Conservation (phyloP, 106 monocot genomes). For the Cymbidium sinense region DNA sequence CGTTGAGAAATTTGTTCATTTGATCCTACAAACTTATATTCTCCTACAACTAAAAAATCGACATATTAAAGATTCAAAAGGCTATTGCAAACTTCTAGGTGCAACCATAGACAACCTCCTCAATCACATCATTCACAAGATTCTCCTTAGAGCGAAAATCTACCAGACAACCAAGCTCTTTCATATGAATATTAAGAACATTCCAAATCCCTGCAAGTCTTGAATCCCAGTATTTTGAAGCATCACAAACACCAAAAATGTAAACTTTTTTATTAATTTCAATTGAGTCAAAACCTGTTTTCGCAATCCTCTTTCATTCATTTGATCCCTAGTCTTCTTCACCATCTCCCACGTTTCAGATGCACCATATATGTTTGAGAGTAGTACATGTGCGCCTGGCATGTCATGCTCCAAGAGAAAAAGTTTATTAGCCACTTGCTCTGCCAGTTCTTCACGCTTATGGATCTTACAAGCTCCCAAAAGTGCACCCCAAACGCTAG, state of each 20-base stretch:
- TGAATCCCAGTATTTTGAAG: neutral
- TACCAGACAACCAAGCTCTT: constrained; percentile 9
- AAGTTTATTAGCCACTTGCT: constrained; percentile 25
- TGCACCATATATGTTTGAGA: constrained; percentile 35
- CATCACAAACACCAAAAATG: constrained; percentile 8
- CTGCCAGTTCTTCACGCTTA: constrained; percentile 13
- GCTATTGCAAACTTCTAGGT: too few species aligned
- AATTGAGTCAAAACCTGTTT: constrained; percentile 29
- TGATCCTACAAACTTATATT: too few species aligned
- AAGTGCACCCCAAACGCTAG: constrained; percentile 31
- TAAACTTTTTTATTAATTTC: constrained; percentile 27
- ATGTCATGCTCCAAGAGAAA: constrained; percentile 23
- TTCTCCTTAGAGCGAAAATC: too few species aligned
- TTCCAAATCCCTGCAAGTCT: constrained; percentile 9
- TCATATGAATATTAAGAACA: constrained; percentile 14
- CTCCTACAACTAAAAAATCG: too few species aligned
- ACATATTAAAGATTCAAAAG: too few species aligned
- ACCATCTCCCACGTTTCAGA: constrained; percentile 36
- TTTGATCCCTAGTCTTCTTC: constrained; percentile 22
- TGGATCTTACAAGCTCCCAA: constrained; percentile 35
- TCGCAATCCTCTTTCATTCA: constrained; percentile 19
- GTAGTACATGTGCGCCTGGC: constrained; percentile 19
- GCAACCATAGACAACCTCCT: too few species aligned
- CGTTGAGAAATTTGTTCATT: too few species aligned
- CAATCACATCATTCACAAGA: too few species aligned